Percentiles rank a stretch among this genome's conserved stretches.
Evolutionary conservation across 2,329 filamentous ascomycete genomes (phyloP).

Genomic region (Magnaporthiopsis poae): DNA sequence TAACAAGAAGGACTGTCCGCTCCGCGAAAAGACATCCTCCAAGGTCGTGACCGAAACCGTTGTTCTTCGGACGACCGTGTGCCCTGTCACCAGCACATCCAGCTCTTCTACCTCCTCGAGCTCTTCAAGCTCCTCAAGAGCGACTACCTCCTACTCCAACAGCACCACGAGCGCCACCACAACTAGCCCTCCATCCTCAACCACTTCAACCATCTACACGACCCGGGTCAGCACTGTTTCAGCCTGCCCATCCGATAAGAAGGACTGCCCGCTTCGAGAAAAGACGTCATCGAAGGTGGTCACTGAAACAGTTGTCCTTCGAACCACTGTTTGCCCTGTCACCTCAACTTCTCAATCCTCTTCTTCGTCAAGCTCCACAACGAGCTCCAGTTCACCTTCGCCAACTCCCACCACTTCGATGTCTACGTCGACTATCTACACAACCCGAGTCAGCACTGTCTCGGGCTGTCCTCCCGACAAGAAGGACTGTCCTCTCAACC

Average conservation of each 20-base stretch:
- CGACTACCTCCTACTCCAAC: not conserved
- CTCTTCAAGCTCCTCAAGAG: not conserved
- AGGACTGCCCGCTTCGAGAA: not conserved
- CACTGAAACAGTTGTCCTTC: not conserved
- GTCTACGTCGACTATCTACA: slow-evolving; percentile 5
- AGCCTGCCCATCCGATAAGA: not conserved
- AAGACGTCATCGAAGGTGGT: not conserved
- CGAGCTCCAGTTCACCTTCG: not conserved
- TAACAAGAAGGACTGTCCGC: not conserved
- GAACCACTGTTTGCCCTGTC: not conserved
- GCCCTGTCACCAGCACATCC: not conserved
- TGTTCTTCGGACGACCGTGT: slow-evolving; percentile 1
- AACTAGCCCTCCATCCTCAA: not conserved
- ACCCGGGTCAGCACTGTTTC: slow-evolving; percentile 2
- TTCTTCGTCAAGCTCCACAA: not conserved
- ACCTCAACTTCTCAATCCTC: not conserved
- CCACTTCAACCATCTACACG: slow-evolving; percentile 4
- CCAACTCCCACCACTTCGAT: not conserved
- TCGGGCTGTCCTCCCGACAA: not conserved
- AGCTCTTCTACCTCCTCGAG: not conserved
- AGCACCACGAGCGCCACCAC: not conserved
- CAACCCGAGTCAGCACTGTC: slow-evolving; percentile 1
- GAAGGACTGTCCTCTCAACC: not conserved
- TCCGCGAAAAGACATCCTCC: not conserved
- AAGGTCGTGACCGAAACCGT: not conserved